Conservation (phyloP, 257 asterid species). For the Solanum chaucha region DNA sequence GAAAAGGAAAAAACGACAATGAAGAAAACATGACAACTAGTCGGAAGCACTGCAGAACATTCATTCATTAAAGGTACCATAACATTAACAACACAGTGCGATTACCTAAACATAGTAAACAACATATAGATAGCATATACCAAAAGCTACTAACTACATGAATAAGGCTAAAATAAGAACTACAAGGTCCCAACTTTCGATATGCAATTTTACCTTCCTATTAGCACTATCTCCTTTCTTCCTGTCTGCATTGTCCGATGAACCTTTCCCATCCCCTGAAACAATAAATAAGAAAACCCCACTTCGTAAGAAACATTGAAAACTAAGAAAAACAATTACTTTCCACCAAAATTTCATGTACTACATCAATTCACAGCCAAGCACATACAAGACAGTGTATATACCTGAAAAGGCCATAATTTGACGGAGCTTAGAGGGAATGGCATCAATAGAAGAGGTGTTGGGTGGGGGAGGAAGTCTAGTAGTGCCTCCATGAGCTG, state of each 20-base stretch:
- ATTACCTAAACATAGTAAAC: too few species aligned
- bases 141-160: too few species aligned
- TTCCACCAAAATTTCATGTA: background rate
- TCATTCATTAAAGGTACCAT: too few species aligned
- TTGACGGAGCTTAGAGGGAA: slow-evolving; percentile 75
- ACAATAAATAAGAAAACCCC: background rate
- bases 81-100: too few species aligned
- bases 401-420: slow-evolving; percentile 54
- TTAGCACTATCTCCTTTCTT: slow-evolving; percentile 11
- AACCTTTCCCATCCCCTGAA: slow-evolving; percentile 5
- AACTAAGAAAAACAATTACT: background rate
- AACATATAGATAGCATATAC: too few species aligned
- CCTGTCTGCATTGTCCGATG: slow-evolving; percentile 6
- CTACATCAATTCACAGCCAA: background rate
- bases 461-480: slow-evolving; percentile 89
- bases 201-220: slow-evolving; percentile 23
- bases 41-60: too few species aligned
- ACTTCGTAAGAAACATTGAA: background rate
- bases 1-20: too few species aligned
- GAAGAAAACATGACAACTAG: too few species aligned
- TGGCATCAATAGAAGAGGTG: slow-evolving; percentile 46
- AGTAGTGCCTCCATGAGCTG: slow-evolving; percentile 56
- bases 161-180: background rate
- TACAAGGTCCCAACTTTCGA: background rate
- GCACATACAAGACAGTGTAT: too few species aligned